These are phyloP conservation scores for Phaeophleospora eucalypticola DNA, from an alignment of 2,329 filamentous ascomycete genomes.

Conservation along the genomic window DNA sequence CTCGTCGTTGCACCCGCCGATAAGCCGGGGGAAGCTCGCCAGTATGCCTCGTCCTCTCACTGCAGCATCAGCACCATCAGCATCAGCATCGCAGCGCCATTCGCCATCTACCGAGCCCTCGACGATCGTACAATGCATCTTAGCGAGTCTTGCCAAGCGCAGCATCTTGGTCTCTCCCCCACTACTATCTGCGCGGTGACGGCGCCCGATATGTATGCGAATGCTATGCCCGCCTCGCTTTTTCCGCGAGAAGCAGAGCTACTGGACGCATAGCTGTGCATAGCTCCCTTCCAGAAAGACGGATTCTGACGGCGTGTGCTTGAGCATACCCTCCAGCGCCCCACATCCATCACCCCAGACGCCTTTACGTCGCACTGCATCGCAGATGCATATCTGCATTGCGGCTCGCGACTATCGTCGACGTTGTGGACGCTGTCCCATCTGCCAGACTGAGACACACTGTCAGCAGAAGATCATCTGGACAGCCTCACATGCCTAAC, in stretches of 20 bases:
- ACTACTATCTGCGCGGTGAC: too few species aligned
- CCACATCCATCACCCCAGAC: background rate
- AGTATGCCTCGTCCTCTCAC: background rate
- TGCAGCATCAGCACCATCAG: too few species aligned
- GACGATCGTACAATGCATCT: constrained; percentile 4
- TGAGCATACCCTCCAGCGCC: background rate
- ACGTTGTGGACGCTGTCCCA: too few species aligned
- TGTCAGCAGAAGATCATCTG: too few species aligned
- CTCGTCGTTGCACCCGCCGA: background rate
- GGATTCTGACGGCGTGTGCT: background rate
- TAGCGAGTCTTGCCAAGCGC: constrained; percentile 4
- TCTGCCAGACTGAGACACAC: too few species aligned
- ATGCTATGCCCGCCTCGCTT: background rate
- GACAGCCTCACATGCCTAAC: too few species aligned
- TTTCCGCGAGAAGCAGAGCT: background rate
- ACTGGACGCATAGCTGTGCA: constrained; percentile 3
- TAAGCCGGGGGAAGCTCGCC: constrained; percentile 4
- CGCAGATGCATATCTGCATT: background rate
- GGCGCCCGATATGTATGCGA: too few species aligned
- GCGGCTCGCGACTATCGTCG: too few species aligned
- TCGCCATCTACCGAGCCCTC: constrained; percentile 3
- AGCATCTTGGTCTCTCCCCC: background rate
- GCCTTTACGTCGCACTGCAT: background rate
- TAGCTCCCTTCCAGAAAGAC: background rate
- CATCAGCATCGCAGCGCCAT: background rate